phyloP scores from a whole-genome alignment of 257 asterid species.

The Solanum sejunctum region DNA sequence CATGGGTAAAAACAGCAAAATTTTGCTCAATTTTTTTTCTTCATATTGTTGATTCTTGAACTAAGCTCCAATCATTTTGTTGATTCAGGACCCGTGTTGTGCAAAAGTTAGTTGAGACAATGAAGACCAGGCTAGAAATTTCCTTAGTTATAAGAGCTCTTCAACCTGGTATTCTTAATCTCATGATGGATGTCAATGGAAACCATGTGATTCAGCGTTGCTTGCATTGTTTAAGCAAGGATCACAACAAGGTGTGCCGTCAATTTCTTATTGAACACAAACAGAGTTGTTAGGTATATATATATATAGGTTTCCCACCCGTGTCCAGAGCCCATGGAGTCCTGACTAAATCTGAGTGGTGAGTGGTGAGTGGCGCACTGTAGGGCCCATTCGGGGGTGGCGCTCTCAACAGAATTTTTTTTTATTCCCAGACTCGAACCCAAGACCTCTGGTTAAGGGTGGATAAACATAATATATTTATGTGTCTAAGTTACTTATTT shows the following conservation, averaged over 20 bases:
- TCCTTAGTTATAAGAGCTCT: slow-evolving; percentile 21
- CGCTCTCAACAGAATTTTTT: too few species aligned
- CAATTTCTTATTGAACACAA: not conserved
- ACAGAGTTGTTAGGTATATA: not conserved
- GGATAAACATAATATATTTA: not conserved
- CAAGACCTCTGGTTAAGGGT: too few species aligned
- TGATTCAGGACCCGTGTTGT: slow-evolving; percentile 29
- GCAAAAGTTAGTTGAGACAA: slow-evolving; percentile 25
- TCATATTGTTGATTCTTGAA: not conserved
- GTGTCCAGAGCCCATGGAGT: too few species aligned
- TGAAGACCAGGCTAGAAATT: slow-evolving; percentile 23
- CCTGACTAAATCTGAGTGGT: too few species aligned
- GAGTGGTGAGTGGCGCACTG: too few species aligned
- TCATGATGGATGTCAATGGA: slow-evolving; percentile 28
- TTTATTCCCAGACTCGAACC: too few species aligned
- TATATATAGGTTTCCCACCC: too few species aligned
- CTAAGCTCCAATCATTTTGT: not conserved
- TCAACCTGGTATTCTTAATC: slow-evolving; percentile 26
- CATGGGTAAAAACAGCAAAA: slow-evolving; percentile 22
- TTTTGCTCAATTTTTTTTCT: not conserved
- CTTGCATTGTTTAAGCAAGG: slow-evolving; percentile 20
- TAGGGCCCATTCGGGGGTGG: too few species aligned
- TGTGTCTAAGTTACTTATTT: not conserved
- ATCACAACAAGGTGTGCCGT: slow-evolving; percentile 25
- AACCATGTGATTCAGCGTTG: slow-evolving; percentile 34